Conservation (phyloP, 345 rosid species). For the Mallotus nudiflorus region DNA sequence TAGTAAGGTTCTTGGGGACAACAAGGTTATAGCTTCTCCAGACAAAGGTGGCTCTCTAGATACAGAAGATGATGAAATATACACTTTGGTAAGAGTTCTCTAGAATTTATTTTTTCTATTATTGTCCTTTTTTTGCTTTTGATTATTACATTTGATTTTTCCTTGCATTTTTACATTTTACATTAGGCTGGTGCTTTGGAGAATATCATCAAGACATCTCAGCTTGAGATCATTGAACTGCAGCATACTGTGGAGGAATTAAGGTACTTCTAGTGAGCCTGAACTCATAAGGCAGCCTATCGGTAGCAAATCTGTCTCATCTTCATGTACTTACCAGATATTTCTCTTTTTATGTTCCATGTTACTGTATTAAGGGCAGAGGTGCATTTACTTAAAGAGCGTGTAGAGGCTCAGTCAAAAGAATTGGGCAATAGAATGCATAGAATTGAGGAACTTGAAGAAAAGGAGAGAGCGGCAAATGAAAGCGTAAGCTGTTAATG, state of each 20-base stretch:
- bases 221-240: constrained; percentile 77
- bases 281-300: constrained; percentile 5
- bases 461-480: constrained; percentile 87
- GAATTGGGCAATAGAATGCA: constrained; percentile 68
- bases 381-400: constrained; percentile 60
- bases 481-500: constrained; percentile 68
- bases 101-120: not conserved
- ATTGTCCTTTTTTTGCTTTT: not conserved
- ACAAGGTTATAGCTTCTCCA: constrained; percentile 35
- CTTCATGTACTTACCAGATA: constrained; percentile 20
- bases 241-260: constrained; percentile 75
- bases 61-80: constrained; percentile 76
- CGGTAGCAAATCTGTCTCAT: not conserved
- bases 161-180: constrained; percentile 14
- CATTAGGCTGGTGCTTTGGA: constrained; percentile 94
- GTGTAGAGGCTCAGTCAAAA: constrained; percentile 69
- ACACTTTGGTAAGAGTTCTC: constrained; percentile 63
- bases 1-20: constrained; percentile 44
- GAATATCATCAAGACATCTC: constrained; percentile 88
- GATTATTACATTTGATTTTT: constrained; percentile 9
- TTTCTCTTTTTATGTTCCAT: constrained; percentile 19
- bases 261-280: constrained; percentile 46
- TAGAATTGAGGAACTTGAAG: constrained; percentile 81
- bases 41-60: constrained; percentile 35
- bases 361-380: constrained; percentile 77